Conservation (phyloP, 75 land plant species). For the Azolla pinnata region DNA sequence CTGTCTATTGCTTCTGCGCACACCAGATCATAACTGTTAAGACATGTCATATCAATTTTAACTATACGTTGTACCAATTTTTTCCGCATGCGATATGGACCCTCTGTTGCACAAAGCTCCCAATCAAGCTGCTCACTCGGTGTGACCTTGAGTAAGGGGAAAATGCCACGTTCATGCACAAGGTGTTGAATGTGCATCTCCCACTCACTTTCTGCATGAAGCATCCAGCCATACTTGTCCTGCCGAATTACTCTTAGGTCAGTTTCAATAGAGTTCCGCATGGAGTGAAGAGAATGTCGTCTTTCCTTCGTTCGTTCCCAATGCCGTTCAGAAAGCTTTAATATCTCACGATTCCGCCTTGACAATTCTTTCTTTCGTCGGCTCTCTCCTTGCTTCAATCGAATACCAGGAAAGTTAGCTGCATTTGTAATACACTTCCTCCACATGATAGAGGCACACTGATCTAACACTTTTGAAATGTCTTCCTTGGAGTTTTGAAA, state of each 20-base stretch:
- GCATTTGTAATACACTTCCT: constrained; percentile 67
- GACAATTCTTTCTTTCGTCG: constrained; percentile 74
- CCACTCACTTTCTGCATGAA: constrained; percentile 99
- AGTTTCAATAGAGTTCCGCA: constrained; percentile 73
- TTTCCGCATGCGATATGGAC: constrained; percentile 96
- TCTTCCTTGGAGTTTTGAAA: constrained; percentile 47
- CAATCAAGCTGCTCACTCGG: constrained; percentile 49
- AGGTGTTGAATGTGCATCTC: constrained; percentile 81
- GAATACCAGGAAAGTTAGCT: constrained; percentile 71
- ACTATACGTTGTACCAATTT: constrained; percentile 69
- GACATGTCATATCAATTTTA: constrained; percentile 44
- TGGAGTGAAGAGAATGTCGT: constrained; percentile 61
- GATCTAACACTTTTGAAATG: constrained; percentile 64
- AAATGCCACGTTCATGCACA: constrained; percentile 91
- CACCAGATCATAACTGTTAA: constrained; percentile 17
- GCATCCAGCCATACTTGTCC: constrained; percentile 98
- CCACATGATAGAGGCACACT: constrained; percentile 78
- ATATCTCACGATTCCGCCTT: constrained; percentile 42
- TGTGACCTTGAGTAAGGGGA: constrained; percentile 46
- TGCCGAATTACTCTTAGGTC: constrained; percentile 84
- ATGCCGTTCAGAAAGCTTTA: constrained; percentile 49
- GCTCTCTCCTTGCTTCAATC: constrained; percentile 66
- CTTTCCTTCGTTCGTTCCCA: constrained; percentile 72
- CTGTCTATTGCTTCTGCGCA: constrained; percentile 13
- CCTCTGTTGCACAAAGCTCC: constrained; percentile 97